Conservation (phyloP, 352 stramenopile genomes). For the Saprolegnia diclina region DNA sequence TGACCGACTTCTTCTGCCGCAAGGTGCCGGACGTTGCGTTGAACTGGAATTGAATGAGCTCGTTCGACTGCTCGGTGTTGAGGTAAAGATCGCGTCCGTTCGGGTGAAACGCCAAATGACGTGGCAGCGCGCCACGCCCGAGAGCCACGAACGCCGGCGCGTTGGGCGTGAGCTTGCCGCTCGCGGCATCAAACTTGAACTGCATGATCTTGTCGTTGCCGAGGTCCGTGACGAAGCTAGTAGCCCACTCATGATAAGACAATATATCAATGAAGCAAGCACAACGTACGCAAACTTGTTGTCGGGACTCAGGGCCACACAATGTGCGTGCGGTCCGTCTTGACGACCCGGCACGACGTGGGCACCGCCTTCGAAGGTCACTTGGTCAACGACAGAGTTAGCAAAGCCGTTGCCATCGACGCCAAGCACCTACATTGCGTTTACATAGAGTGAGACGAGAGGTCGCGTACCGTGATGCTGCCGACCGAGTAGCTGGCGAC, state of each 20-base stretch:
- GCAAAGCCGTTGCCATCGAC: slow-evolving; percentile 1
- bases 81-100: slow-evolving; percentile 7
- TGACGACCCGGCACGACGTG: slow-evolving; percentile 20
- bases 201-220: slow-evolving; percentile 28
- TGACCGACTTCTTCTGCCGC: not conserved
- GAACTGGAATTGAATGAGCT: not conserved
- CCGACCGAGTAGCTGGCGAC: slow-evolving; percentile 14
- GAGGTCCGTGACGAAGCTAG: slow-evolving; percentile 20
- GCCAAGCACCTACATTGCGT: not conserved
- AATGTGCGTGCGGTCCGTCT: slow-evolving; percentile 19
- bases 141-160: not conserved
- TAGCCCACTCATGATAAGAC: not conserved
- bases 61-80: slow-evolving; percentile 11
- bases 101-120: slow-evolving; percentile 22
- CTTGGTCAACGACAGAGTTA: not conserved
- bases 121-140: slow-evolving; percentile 4
- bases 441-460: not conserved
- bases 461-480: slow-evolving; percentile 2
- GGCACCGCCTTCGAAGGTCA: not conserved
- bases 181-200: slow-evolving; percentile 3
- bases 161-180: slow-evolving; percentile 11
- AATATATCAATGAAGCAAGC: not conserved
- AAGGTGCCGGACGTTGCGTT: not conserved
- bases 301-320: slow-evolving; percentile 11
- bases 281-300: slow-evolving; percentile 15